Conservation (phyloP, 73 alveolate species). For the Tetrahymena borealis region DNA sequence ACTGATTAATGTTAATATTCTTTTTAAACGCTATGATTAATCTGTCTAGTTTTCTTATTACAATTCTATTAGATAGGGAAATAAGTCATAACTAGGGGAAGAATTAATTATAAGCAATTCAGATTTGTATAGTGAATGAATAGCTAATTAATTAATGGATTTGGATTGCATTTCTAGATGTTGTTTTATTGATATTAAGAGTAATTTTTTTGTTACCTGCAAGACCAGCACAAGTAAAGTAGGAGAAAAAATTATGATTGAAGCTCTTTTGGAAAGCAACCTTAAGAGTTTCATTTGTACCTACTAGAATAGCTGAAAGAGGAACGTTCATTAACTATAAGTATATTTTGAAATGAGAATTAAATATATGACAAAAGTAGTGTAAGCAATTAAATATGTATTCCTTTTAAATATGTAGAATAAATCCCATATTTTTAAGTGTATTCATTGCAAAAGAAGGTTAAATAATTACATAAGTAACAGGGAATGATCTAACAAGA, state of each 20-base stretch:
- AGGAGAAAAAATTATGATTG: conserved; percentile 50
- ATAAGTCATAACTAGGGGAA: no score
- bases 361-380: background rate
- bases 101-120: no score
- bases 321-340: conserved; percentile 71
- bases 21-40: no score
- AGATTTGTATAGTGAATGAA: no score
- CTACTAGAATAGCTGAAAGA: conserved; percentile 58
- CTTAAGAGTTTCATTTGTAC: conserved; percentile 77
- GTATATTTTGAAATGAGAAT: background rate
- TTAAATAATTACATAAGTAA: conserved; percentile 43
- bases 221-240: conserved; percentile 73
- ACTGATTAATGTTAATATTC: no score
- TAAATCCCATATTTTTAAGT: background rate
- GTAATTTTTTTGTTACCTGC: conserved; percentile 43
- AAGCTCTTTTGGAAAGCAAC: conserved; percentile 23
- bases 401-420: background rate
- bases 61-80: no score
- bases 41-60: no score
- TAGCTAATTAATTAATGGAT: background rate
- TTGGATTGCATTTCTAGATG: no score
- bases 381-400: no score
- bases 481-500: conserved; percentile 64
- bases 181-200: background rate
- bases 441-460: background rate